These are phyloP conservation scores for Dictyostelium capitatum DNA, from an alignment of 78 protist species.

Conservation along the genomic window DNA sequence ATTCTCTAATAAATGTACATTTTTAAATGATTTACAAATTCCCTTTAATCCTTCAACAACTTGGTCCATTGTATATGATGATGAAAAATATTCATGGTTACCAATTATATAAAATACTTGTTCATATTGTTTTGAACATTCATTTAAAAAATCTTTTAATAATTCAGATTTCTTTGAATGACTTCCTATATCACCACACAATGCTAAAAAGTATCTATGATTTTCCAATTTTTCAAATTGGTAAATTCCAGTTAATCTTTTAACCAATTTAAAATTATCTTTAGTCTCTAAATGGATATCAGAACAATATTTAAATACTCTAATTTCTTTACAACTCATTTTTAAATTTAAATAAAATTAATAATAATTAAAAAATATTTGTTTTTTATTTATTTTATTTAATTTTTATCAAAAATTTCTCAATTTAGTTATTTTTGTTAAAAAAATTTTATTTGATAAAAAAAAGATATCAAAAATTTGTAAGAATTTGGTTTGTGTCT, in stretches of 20 bases:
- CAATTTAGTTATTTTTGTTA: too few species aligned
- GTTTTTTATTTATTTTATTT: too few species aligned
- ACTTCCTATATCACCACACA: slow-evolving; percentile 31
- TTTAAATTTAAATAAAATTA: too few species aligned
- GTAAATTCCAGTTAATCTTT: not conserved
- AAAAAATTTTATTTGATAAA: too few species aligned
- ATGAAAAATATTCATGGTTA: slow-evolving; percentile 3
- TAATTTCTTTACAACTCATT: slow-evolving; percentile 8
- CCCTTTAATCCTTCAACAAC: not conserved
- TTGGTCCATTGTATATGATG: not conserved
- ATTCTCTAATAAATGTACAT: slow-evolving; percentile 5
- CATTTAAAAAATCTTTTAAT: not conserved
- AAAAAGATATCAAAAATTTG: too few species aligned
- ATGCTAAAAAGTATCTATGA: slow-evolving; percentile 30
- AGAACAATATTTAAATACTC: slow-evolving; percentile 45
- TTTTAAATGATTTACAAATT: not conserved
- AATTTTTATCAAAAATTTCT: too few species aligned
- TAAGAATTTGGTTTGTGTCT: too few species aligned
- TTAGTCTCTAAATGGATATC: slow-evolving; percentile 61
- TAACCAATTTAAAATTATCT: not conserved
- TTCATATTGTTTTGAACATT: slow-evolving; percentile 1
- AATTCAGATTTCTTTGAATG: not conserved
- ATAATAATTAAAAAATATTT: too few species aligned
- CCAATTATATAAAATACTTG: not conserved
- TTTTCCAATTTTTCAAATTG: slow-evolving; percentile 30